Evolutionary conservation across 345 rosid species (phyloP), one percentile per base, ranked within the genome.

Genomic region (Chamaenerion angustifolium): DNA sequence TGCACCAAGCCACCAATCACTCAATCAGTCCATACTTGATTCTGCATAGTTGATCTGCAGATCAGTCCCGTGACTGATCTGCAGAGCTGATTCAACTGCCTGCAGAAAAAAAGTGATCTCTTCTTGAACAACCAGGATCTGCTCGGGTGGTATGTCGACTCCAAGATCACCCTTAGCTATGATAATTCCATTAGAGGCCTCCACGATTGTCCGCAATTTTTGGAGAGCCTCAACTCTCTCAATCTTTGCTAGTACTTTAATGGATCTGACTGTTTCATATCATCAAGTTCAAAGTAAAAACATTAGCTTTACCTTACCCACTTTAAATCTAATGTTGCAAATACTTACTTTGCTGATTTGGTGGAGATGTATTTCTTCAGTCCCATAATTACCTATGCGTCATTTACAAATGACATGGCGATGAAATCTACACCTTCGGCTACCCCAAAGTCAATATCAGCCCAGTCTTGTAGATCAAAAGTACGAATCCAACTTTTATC

Each of bases 111-210:
- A 49, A 21, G 77, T 73, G 56, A 82, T 66, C 27, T 68, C 40
- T 64, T 79, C 76, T 63, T 79, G 92, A 40, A 77, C 81, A 4
- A 78, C 55, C 41, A 86, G 92, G 61, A 79, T 77, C 68, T 75
- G 78, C 62, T 82, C 92, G 12, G 76, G 76, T 23, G 83, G 83
- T 52, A 79, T 71, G 51, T 82, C 83, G n/a, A 77, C 92, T 18
- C 86, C 92, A 45, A 82, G 83, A 56, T 82, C 92, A 35, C 86
- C 92, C 37, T 86, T 70, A 58, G 92, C 92, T 42, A 79, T 80
- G 83, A 82, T 75, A 40, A 76, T 69, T 41, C 92, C 86, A 67
- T 82, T 86, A 10, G 83, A 82, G 55, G 83, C 82, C 56, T 71
- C 64, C 1, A 82, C 61, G 43, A 82, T 82, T 49, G 79, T 79